Percentiles rank a stretch among this genome's conserved stretches.
Evolutionary conservation across 2,329 filamentous ascomycete genomes (phyloP).

Genomic region (Cladosporium sp.): DNA sequence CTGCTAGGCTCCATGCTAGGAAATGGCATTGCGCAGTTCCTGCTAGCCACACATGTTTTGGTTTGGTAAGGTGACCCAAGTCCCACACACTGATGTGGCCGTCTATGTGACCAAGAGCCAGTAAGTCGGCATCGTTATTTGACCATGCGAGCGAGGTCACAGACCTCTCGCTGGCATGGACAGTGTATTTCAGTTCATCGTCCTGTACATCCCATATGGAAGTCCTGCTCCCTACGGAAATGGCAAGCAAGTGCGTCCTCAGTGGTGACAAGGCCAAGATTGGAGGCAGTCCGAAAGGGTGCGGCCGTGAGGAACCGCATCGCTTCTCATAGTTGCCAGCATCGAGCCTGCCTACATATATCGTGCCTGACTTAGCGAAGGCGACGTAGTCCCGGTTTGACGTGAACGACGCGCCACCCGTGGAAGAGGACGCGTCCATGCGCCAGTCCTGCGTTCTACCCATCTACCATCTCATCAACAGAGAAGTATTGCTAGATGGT

Average conservation of each 20-base stretch:
- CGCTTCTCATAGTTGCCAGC: slow-evolving; percentile 1
- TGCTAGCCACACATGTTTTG: slow-evolving; percentile 21
- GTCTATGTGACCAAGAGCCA: slow-evolving; percentile 27
- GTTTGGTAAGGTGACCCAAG: slow-evolving; percentile 22
- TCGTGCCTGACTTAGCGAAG: not conserved
- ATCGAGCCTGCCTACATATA: not conserved
- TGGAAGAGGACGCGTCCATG: slow-evolving; percentile 10
- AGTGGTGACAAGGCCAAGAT: slow-evolving; percentile 25
- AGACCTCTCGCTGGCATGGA: slow-evolving; percentile 28
- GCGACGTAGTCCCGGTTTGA: slow-evolving; percentile 6
- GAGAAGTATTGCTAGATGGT: not conserved
- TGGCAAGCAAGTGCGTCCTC: slow-evolving; percentile 25
- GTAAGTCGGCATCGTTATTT: slow-evolving; percentile 18
- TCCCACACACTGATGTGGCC: slow-evolving; percentile 28
- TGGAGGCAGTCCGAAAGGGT: slow-evolving; percentile 18
- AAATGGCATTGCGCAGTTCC: slow-evolving; percentile 10
- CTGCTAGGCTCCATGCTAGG: slow-evolving; percentile 22
- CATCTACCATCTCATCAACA: slow-evolving; percentile 9
- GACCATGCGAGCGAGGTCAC: slow-evolving; percentile 25
- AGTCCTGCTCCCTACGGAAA: slow-evolving; percentile 26
- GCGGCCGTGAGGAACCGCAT: not conserved
- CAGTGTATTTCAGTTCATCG: slow-evolving; percentile 16
- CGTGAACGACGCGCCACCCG: not conserved
- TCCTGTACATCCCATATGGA: slow-evolving; percentile 25
- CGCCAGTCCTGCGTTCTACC: slow-evolving; percentile 9